Evolutionary conservation across 768 basidiomycete genomes (phyloP).

Genomic region (Phaeotremella fagi): DNA sequence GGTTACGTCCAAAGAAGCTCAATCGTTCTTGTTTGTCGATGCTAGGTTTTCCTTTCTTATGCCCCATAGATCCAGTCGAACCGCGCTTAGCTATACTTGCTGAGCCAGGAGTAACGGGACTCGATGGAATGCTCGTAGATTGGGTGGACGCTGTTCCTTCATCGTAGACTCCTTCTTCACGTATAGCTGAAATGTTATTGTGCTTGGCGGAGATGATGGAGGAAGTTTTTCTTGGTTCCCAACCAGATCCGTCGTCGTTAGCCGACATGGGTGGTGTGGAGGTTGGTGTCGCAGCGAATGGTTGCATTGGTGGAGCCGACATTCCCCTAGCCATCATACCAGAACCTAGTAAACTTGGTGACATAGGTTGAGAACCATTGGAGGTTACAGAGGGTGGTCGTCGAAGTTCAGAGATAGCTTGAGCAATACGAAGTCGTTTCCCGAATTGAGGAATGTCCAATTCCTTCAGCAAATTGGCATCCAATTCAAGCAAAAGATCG

Average conservation of each 20-base stretch:
- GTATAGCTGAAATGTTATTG: conserved; percentile 29
- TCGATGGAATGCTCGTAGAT: conserved; percentile 36
- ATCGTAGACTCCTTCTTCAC: conserved; percentile 14
- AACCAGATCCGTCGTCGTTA: conserved; percentile 12
- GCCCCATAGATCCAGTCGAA: conserved; percentile 42
- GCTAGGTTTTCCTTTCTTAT: conserved; percentile 44
- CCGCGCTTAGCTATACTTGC: conserved; percentile 30
- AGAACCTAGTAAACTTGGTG: conserved; percentile 9
- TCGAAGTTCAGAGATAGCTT: conserved; percentile 82
- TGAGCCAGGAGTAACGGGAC: conserved; percentile 37
- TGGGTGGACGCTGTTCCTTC: conserved; percentile 7
- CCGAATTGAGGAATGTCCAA: conserved; percentile 92
- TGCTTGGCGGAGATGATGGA: conserved; percentile 4
- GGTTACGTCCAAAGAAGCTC: conserved; percentile 73
- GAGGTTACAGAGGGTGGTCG: conserved; percentile 59
- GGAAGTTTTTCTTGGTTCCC: conserved; percentile 28
- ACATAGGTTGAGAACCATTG: conserved; percentile 50
- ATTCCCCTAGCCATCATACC: conserved; percentile 18
- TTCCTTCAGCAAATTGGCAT: conserved; percentile 87
- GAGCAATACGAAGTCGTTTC: conserved; percentile 86
- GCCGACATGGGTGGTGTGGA: conserved; percentile 18
- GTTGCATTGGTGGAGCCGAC: conserved; percentile 28
- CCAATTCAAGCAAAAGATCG: conserved; percentile 91
- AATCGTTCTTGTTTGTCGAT: conserved; percentile 49
- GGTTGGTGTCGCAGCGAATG: conserved; percentile 21